Evolutionary conservation across 2,329 filamentous ascomycete species (phyloP).

Genomic region (Aureobasidium sp.): DNA sequence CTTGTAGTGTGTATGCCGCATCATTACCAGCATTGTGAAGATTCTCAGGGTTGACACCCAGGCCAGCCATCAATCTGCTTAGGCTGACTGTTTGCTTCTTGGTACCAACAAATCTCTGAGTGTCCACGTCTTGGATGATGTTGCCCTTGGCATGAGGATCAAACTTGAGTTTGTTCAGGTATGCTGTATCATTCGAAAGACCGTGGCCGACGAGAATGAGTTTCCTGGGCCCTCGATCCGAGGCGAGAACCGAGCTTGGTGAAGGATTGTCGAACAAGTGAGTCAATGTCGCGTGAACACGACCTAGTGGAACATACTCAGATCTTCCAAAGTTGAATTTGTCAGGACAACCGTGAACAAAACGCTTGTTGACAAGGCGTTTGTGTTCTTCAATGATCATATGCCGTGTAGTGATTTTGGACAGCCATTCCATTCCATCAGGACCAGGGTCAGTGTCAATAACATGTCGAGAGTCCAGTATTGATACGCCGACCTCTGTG

Average conservation of each 20-base stretch:
- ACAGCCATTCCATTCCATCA: conserved; percentile 20
- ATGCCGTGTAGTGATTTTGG: conserved; percentile 29
- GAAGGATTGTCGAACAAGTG: conserved; percentile 18
- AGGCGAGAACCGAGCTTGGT: neutral
- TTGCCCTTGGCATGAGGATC: conserved; percentile 16
- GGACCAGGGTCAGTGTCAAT: conserved; percentile 1
- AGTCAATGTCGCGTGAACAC: conserved; percentile 24
- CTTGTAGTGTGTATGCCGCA: conserved; percentile 28
- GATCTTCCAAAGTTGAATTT: conserved; percentile 32
- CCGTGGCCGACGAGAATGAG: conserved; percentile 32
- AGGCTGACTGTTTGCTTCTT: conserved; percentile 26
- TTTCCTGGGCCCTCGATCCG: conserved; percentile 16
- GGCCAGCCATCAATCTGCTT: conserved; percentile 22
- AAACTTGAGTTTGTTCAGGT: conserved; percentile 26
- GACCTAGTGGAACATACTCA: conserved; percentile 23
- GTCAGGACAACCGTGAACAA: conserved; percentile 31
- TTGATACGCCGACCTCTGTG: conserved; percentile 34
- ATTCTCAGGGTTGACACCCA: conserved; percentile 20
- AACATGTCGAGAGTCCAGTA: conserved; percentile 29
- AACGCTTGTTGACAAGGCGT: conserved; percentile 28
- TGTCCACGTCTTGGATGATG: conserved; percentile 27
- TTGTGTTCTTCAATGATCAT: conserved; percentile 30
- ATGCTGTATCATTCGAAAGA: conserved; percentile 27
- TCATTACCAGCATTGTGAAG: conserved; percentile 28
- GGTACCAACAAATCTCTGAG: conserved; percentile 25